Conservation (phyloP, 768 basidiomycete species). For the Hydnum rufescens region DNA sequence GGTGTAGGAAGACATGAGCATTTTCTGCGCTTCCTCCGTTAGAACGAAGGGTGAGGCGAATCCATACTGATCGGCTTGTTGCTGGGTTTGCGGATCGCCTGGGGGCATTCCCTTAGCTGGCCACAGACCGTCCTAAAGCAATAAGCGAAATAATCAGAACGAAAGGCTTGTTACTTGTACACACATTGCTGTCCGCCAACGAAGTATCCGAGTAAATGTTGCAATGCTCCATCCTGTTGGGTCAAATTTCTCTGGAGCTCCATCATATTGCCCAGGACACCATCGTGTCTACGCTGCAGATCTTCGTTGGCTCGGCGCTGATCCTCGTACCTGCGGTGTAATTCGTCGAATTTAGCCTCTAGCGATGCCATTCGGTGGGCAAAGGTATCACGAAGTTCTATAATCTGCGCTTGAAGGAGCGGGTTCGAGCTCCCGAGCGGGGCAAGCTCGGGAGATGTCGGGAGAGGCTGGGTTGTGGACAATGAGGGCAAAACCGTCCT, state of each 20-base stretch:
- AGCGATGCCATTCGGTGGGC: neutral
- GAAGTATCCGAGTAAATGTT: slow-evolving; percentile 64
- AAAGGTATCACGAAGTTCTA: neutral
- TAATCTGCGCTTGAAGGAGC: slow-evolving; percentile 21
- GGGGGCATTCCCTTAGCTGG: neutral
- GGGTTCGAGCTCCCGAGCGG: slow-evolving; percentile 13
- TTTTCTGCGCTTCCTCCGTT: neutral
- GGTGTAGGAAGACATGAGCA: neutral
- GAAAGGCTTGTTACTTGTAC: slow-evolving; percentile 33
- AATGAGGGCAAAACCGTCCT: neutral
- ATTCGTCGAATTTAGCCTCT: neutral
- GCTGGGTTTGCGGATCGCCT: neutral
- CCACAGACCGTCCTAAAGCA: neutral
- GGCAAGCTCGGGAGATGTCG: slow-evolving; percentile 4
- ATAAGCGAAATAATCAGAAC: slow-evolving; percentile 12
- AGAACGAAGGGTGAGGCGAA: neutral
- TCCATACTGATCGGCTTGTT: neutral
- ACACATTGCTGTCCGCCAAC: slow-evolving; percentile 24
- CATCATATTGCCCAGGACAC: slow-evolving; percentile 50
- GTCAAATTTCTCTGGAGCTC: slow-evolving; percentile 55
- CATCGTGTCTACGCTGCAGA: slow-evolving; percentile 39
- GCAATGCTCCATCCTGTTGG: slow-evolving; percentile 70
- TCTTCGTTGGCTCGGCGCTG: slow-evolving; percentile 30
- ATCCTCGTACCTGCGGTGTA: slow-evolving; percentile 3
- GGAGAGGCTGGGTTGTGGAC: neutral